Base-by-base conservation (phyloP, 495 filamentous ascomycete genomes). In the Parachaetomium inaequale region DNA sequence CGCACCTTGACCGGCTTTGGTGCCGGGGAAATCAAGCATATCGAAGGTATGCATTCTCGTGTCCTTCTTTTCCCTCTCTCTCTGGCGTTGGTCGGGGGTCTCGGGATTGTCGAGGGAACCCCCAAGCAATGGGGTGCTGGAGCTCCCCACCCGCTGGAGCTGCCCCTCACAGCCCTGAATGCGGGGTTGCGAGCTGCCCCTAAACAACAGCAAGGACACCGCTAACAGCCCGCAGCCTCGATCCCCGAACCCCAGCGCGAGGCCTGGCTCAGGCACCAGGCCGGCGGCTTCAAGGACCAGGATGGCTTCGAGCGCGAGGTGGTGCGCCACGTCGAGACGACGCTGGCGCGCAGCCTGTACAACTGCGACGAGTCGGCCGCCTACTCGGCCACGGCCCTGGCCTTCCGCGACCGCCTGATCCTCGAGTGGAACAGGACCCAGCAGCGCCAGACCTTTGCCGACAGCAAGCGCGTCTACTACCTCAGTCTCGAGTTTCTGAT, bases 381-480 rank as follows among this genome's bases (percentile, higher is more conserved):
- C 14, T 98, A 98, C 75, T 86, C 90, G 15, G 95, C 93, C 50
- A 88, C 91, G 38, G 88, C 90, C 55, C 81, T 98, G 58, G 95
- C 94, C 26, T 90, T 98, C 74, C 84, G 95, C 67, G 94, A 98
- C 74, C 86, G 92, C 34, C 80, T 98, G 66, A 87, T 98, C 67
- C 90, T 94, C 65, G 89, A 95, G 59, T 98, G 94, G 94, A 98
- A 97, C 76, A 90, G 87, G 75, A 98, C 94, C 56, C 95, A 98
- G 74, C 94, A 98, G 76, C 87, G 88, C 56, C 94, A 98, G 79
- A 96, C 93, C 21, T 90, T 90, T 60, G 78, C 81, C 29, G 95
- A 96, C 68, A 87, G 87, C 74, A 98, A 98, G 82, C 84, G 94
- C 40, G 83, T 98, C 51, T 98, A 98, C 76, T 98, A 98, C 73